These are phyloP conservation scores for Cerioporus squamosus DNA, from an alignment of 1,284 basidiomycete genomes.

Conservation along the genomic window DNA sequence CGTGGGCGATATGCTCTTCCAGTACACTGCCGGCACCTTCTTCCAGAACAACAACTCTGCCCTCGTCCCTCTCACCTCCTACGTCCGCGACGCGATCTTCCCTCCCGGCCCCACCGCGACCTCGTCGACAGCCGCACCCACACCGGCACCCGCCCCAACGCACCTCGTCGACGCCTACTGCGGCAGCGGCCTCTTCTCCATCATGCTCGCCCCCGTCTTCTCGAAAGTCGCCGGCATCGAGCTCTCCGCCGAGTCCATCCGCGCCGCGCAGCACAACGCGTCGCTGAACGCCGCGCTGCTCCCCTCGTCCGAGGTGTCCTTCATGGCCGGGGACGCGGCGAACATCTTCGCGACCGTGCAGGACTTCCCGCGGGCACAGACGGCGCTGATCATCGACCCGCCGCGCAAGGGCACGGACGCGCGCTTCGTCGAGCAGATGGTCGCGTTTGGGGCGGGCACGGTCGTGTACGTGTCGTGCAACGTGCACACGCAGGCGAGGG, in stretches of 20 bases:
- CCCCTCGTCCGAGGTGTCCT: slow-evolving; percentile 46
- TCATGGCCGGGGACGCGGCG: slow-evolving; percentile 73
- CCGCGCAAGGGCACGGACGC: slow-evolving; percentile 91
- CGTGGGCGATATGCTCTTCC: slow-evolving; percentile 83
- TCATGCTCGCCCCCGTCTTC: slow-evolving; percentile 85
- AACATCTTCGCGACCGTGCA: slow-evolving; percentile 70
- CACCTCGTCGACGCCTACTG: slow-evolving; percentile 94
- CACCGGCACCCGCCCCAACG: slow-evolving; percentile 48
- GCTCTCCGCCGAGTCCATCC: slow-evolving; percentile 79
- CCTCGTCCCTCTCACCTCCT: slow-evolving; percentile 80
- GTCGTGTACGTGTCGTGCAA: slow-evolving; percentile 96
- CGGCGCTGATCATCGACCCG: slow-evolving; percentile 84
- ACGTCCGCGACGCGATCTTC: slow-evolving; percentile 81
- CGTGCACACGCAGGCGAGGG: slow-evolving; percentile 86
- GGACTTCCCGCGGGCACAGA: slow-evolving; percentile 68
- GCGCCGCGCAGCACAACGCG: slow-evolving; percentile 82
- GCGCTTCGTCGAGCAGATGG: slow-evolving; percentile 79
- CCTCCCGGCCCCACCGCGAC: slow-evolving; percentile 15
- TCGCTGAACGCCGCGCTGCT: slow-evolving; percentile 63
- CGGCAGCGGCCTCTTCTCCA: slow-evolving; percentile 90
- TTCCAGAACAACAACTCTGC: slow-evolving; percentile 99
- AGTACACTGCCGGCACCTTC: slow-evolving; percentile 89
- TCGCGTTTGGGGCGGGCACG: slow-evolving; percentile 69
- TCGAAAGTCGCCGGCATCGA: slow-evolving; percentile 89
- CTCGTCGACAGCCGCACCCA: slow-evolving; percentile 7